Evolutionary conservation across 352 stramenopile species (phyloP).

Genomic region (Pythium periplocum): DNA sequence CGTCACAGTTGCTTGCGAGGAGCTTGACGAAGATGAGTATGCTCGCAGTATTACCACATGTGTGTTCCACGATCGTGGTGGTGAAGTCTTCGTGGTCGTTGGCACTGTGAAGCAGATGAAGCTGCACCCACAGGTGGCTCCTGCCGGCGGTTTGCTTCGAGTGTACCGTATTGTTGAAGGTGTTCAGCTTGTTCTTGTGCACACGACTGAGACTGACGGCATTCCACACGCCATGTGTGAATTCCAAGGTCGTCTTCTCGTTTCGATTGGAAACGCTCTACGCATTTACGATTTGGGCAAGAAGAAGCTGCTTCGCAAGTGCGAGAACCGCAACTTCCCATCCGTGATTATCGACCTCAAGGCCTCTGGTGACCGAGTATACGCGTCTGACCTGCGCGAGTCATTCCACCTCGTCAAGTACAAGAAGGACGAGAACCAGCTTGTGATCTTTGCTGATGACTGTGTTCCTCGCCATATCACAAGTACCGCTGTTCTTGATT

Average conservation of each 20-base stretch:
- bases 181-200: constrained; percentile 93
- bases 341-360: constrained; percentile 93
- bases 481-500: constrained; percentile 91
- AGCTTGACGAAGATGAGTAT: constrained; percentile 93
- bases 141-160: constrained; percentile 70
- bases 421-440: constrained; percentile 93
- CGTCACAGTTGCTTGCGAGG: constrained; percentile 85
- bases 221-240: constrained; percentile 95
- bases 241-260: constrained; percentile 96
- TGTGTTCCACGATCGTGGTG: constrained; percentile 94
- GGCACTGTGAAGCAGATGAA: constrained; percentile 95
- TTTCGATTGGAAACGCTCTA: constrained; percentile 93
- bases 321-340: constrained; percentile 93
- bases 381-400: constrained; percentile 94
- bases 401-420: constrained; percentile 98
- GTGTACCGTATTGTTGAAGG: constrained; percentile 94
- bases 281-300: constrained; percentile 99
- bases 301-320: constrained; percentile 99
- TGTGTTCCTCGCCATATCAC: constrained; percentile 82
- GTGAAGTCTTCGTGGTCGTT: constrained; percentile 96
- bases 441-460: constrained; percentile 97
- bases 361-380: constrained; percentile 93
- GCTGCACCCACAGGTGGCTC: constrained; percentile 84
- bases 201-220: constrained; percentile 96
- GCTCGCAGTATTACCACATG: constrained; percentile 91